phyloP scores from a whole-genome alignment of 352 stramenopile genomes.

The Pilasporangium apinafurcum region DNA sequence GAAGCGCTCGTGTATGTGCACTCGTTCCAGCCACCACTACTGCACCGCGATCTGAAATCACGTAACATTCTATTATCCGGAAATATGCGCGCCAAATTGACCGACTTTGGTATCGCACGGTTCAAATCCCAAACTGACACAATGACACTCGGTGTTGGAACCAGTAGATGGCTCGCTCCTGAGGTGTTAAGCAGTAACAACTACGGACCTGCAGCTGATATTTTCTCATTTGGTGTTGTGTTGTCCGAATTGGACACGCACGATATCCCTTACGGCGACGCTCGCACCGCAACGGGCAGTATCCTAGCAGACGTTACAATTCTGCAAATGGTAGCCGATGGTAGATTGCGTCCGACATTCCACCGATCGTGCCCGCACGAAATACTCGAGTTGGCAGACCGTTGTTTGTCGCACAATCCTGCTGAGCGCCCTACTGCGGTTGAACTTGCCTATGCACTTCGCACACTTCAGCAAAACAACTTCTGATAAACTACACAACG shows the following conservation, averaged over 20 bases:
- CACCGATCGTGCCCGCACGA: slow-evolving; percentile 11
- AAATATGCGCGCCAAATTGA: slow-evolving; percentile 23
- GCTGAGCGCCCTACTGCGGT: slow-evolving; percentile 21
- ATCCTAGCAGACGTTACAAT: slow-evolving; percentile 24
- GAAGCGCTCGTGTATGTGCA: slow-evolving; percentile 46
- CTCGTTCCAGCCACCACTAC: slow-evolving; percentile 24
- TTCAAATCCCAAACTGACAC: slow-evolving; percentile 23
- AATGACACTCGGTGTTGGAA: slow-evolving; percentile 27
- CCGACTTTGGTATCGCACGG: slow-evolving; percentile 25
- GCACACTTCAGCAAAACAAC: too few relatives aligned
- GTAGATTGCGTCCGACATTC: slow-evolving; percentile 23
- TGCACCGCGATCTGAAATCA: slow-evolving; percentile 36
- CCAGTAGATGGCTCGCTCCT: slow-evolving; percentile 23
- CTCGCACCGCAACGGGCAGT: slow-evolving; percentile 13
- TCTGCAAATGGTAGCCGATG: slow-evolving; percentile 29
- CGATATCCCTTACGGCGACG: slow-evolving; percentile 24
- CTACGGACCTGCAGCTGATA: slow-evolving; percentile 25
- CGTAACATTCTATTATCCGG: slow-evolving; percentile 26
- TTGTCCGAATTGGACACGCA: slow-evolving; percentile 40
- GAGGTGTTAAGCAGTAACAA: slow-evolving; percentile 25
- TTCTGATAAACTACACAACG: too few relatives aligned
- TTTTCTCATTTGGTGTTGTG: slow-evolving; percentile 28
- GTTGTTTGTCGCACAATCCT: slow-evolving; percentile 21
- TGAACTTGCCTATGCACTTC: slow-evolving; percentile 22
- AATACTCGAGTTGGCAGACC: slow-evolving; percentile 19